Evolutionary conservation across 139 green algal genomes (phyloP), one percentile per base, ranked within the genome.

Genomic region (Pedinophyceae sp.): DNA sequence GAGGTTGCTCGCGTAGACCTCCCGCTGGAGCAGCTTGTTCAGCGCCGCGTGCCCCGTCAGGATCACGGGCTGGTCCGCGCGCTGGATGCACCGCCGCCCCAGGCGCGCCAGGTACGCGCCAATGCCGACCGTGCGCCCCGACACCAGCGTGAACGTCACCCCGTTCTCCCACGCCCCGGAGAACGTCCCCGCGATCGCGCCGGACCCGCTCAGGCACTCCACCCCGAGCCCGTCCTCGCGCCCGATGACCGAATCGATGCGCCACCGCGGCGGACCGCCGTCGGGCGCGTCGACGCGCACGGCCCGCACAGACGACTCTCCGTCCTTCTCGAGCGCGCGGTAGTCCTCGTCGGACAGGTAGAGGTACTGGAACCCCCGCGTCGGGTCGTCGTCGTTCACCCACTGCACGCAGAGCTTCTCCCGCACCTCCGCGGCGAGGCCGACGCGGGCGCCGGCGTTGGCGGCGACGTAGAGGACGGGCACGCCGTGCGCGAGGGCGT

Each of bases 81-180:
- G 68, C 72, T 99, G 91, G 27, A 99, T 78, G 49, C 60, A 65
- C 39, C 81, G 73, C 24, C 84, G 74, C n/a, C 89, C 90, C 27
- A 99, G 75, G 16, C 92, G 85, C 0, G 84, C 84, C 28, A 98
- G 77, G 75, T 99, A 99, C 15, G 92, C 92, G 27, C 92, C 92
- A 48, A 99, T 99, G 56, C 92, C 92, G 1, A 99, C 91, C 0
- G 81, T 93, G 50, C 90, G 72, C 10, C 92, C 89, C 18, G 69
- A 81, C 20, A 97, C 86, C 29, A 94, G 70, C 1, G 84, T 94
- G 26, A 94, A 60, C 7, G 92, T 98, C 71, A 94, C 95, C 47
- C 88, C 85, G 61, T 96, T 78, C 15, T 66, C 26, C 61, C 83
- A 93, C 3, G 84, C 84, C 4, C 65, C 48, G 1, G 55, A 69